These are phyloP conservation scores for Candida sp. DNA, from an alignment of 1,139 yeast species.

Conservation along the genomic window DNA sequence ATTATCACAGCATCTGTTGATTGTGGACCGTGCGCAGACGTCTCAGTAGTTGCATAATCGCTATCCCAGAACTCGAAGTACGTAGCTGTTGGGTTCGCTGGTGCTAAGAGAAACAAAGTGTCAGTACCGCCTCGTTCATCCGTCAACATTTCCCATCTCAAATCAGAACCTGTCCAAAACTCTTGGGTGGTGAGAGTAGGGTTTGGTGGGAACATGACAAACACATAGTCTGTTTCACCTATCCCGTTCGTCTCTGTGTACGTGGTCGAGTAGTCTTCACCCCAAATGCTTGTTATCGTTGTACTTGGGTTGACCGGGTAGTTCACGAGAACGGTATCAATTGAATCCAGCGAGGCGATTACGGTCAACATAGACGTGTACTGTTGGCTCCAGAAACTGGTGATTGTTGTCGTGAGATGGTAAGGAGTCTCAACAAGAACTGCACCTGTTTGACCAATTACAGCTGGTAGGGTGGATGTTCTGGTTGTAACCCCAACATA, in stretches of 20 bases:
- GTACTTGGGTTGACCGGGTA: constrained; percentile 15
- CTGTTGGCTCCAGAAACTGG: neutral
- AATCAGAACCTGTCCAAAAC: constrained; percentile 17
- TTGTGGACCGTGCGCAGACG: neutral
- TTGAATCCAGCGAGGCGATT: constrained; percentile 9
- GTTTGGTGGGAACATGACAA: constrained; percentile 17
- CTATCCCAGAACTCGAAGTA: neutral
- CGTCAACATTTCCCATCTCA: constrained; percentile 10
- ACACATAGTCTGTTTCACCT: constrained; percentile 16
- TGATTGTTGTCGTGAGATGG: constrained; percentile 9
- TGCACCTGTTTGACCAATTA: constrained; percentile 5
- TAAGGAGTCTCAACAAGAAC: constrained; percentile 16
- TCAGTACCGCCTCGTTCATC: constrained; percentile 9
- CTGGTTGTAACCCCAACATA: constrained; percentile 8
- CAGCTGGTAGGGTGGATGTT: constrained; percentile 14
- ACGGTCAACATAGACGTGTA: neutral
- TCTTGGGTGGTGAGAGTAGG: constrained; percentile 9
- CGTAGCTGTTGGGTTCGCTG: constrained; percentile 15
- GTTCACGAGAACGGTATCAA: constrained; percentile 18
- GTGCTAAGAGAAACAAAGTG: constrained; percentile 17
- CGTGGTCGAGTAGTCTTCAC: constrained; percentile 15
- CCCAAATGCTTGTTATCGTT: constrained; percentile 15
- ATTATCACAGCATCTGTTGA: neutral
- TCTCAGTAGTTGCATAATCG: constrained; percentile 6
- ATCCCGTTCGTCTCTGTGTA: constrained; percentile 8